Conservation (phyloP, 2,329 filamentous ascomycete genomes). For the Fusarium stilboides region DNA sequence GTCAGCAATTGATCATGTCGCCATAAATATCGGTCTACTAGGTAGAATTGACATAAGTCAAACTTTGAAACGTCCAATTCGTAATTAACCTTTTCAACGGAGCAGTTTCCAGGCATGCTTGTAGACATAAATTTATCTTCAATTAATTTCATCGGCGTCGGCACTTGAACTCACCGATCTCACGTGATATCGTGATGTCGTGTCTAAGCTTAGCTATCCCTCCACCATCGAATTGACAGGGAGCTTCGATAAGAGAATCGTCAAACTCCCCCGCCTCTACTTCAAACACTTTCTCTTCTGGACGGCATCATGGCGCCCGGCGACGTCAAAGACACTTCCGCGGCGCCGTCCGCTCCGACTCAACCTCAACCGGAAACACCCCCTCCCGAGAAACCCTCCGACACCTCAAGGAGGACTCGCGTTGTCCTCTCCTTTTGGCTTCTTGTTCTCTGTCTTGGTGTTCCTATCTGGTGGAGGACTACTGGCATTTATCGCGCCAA, state of each 20-base stretch:
- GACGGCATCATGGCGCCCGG: constrained; percentile 46
- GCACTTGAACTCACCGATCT: constrained; percentile 31
- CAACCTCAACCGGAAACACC: constrained; percentile 56
- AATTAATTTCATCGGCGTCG: constrained; percentile 36
- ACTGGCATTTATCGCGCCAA: constrained; percentile 92
- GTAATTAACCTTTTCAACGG: too few species aligned
- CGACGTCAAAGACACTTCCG: constrained; percentile 38
- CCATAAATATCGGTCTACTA: too few species aligned
- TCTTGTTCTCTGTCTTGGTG: constrained; percentile 83
- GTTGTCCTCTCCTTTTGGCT: constrained; percentile 94
- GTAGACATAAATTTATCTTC: too few species aligned
- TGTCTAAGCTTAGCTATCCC: constrained; percentile 43
- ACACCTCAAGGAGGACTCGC: constrained; percentile 77
- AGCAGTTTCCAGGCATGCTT: neutral
- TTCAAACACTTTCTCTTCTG: neutral
- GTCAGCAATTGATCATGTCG: too few species aligned
- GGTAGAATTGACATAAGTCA: too few species aligned
- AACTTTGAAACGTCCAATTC: too few species aligned
- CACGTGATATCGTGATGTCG: constrained; percentile 51
- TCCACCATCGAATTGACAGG: constrained; percentile 27
- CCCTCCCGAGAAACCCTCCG: constrained; percentile 83
- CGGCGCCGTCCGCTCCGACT: constrained; percentile 31
- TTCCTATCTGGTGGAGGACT: constrained; percentile 97
- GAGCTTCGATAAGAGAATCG: constrained; percentile 32
- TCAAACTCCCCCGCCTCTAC: constrained; percentile 25